phyloP scores from a whole-genome alignment of 805 yeast genomes.

The Starmerella floricola region DNA sequence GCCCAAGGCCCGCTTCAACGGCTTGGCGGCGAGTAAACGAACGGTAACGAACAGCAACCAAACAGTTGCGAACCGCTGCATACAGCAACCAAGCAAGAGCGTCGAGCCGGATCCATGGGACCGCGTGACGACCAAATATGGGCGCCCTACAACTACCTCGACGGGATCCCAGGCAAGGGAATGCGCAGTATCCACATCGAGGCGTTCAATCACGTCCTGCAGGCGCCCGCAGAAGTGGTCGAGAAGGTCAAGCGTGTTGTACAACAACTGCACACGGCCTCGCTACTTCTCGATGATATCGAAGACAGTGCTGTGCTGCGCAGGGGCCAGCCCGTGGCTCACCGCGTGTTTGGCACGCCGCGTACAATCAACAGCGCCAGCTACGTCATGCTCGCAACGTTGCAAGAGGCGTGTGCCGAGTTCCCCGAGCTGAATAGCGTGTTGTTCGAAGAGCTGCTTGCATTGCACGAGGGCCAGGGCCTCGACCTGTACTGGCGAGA shows the following conservation, averaged over 20 bases:
- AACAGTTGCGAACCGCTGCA: too few relatives aligned
- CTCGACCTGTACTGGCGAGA: constrained; percentile 85
- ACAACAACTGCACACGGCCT: constrained; percentile 53
- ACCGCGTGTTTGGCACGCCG: constrained; percentile 62
- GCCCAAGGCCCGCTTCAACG: too few relatives aligned
- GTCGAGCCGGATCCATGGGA: too few relatives aligned
- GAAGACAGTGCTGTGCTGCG: constrained; percentile 66
- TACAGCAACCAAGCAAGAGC: too few relatives aligned
- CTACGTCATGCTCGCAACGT: constrained; percentile 65
- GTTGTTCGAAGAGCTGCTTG: constrained; percentile 60
- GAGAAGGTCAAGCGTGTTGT: constrained; percentile 37
- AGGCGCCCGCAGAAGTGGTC: constrained; percentile 34
- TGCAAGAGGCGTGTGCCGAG: constrained; percentile 37
- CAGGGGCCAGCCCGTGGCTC: constrained; percentile 72
- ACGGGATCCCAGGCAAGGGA: constrained; percentile 44
- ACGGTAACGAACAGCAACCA: too few relatives aligned
- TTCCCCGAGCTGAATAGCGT: constrained; percentile 31
- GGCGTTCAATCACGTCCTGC: constrained; percentile 42
- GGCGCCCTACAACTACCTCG: constrained; percentile 43
- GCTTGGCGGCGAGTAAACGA: too few relatives aligned
- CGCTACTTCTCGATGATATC: constrained; percentile 71
- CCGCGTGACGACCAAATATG: constrained; percentile 20
- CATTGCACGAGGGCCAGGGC: constrained; percentile 83
- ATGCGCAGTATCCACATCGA: constrained; percentile 39
- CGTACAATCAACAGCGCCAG: constrained; percentile 74